These are phyloP conservation scores for Alisma plantagoaquatica DNA, from an alignment of 106 monocot genomes.

Conservation along the genomic window DNA sequence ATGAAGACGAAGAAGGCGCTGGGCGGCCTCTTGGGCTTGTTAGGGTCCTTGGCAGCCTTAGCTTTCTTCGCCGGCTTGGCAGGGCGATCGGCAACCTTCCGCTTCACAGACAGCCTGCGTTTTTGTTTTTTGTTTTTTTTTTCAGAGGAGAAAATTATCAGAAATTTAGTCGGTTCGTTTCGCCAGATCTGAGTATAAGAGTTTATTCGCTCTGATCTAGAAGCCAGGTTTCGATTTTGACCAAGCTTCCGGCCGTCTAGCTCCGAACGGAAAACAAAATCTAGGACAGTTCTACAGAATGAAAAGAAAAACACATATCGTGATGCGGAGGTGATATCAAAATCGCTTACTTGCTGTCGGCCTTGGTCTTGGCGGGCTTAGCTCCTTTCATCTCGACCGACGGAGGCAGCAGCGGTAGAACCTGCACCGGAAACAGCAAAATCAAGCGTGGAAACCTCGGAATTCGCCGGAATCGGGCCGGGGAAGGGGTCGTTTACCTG, in stretches of 20 bases:
- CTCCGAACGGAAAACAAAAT: neutral
- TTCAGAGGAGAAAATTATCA: too few relatives aligned
- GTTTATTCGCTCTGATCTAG: neutral
- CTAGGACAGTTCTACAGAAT: neutral
- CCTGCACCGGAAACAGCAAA: too few relatives aligned
- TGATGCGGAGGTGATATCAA: too few relatives aligned
- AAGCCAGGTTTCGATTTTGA: conserved; percentile 1
- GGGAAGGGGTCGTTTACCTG: too few relatives aligned
- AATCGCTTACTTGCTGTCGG: conserved; percentile 23
- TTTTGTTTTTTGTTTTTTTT: too few relatives aligned
- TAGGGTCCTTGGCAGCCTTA: conserved; percentile 28
- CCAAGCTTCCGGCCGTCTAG: neutral
- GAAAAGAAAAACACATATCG: too few relatives aligned
- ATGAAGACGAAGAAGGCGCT: conserved; percentile 58
- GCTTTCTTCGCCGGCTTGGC: conserved; percentile 12
- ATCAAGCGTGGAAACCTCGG: too few relatives aligned
- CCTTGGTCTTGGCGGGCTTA: conserved; percentile 34
- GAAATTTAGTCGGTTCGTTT: too few relatives aligned
- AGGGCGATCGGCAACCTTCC: conserved; percentile 17
- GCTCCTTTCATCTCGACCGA: conserved; percentile 49
- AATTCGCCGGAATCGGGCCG: too few relatives aligned
- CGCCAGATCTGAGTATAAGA: neutral
- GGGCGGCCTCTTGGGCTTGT: conserved; percentile 40
- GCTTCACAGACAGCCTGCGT: conserved; percentile 53
- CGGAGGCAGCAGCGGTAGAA: conserved; percentile 9